A percentile compares a stretch with the other conserved stretches of the same genome.
phyloP scores from a whole-genome alignment of 306 rosid genomes.

The Luffa acutangula region DNA sequence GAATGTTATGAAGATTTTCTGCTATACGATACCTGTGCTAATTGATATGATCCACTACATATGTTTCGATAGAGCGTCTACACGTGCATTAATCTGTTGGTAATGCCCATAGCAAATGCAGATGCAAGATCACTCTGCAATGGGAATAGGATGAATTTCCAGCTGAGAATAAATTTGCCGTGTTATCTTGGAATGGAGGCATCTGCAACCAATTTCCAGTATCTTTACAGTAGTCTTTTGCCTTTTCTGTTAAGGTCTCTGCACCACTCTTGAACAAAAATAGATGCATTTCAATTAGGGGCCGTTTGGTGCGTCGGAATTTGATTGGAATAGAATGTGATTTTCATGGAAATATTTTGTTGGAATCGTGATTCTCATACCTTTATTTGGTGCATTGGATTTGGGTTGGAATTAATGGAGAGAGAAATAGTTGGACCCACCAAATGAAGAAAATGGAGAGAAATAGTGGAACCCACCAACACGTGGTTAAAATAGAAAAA shows the following conservation, averaged over 20 bases:
- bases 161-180: neutral
- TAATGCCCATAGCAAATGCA: neutral
- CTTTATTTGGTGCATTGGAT: no score
- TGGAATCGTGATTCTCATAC: no score
- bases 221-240: neutral
- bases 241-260: neutral
- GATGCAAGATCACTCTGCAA: neutral
- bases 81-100: neutral
- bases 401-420: no score
- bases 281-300: neutral
- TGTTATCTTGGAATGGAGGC: neutral
- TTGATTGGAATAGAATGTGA: no score
- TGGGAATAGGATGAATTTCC: neutral
- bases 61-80: neutral
- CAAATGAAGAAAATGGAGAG: no score
- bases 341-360: no score
- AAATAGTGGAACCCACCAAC: no score
- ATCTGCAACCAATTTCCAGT: neutral
- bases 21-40: neutral
- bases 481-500: no score
- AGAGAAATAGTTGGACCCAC: no score
- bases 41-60: neutral
- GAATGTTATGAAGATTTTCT: neutral
- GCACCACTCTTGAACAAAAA: neutral
- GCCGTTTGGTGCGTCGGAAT: no score